Evolutionary conservation across 192 early-diverging fungal species (phyloP).

Genomic region (Coemansia erecta): DNA sequence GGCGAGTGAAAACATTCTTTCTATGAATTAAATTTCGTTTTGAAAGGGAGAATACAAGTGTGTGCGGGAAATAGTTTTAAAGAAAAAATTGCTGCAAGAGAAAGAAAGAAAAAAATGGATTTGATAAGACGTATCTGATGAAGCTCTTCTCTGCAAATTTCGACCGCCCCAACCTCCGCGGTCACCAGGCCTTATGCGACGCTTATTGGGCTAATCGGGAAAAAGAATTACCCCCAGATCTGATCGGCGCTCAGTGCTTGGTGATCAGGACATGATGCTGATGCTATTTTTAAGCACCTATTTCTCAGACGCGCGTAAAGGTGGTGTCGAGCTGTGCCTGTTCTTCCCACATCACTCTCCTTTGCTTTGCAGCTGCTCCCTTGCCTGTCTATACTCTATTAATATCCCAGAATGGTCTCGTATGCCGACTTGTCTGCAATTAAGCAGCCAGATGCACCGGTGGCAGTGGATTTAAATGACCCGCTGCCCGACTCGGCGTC

Average conservation of each 20-base stretch:
- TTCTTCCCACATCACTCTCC: background rate
- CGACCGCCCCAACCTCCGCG: too few relatives aligned
- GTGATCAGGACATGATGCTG: background rate
- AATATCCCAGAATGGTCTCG: conserved; percentile 32
- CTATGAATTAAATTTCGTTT: background rate
- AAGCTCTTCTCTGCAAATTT: too few relatives aligned
- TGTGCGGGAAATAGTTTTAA: background rate
- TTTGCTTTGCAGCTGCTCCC: conserved; percentile 6
- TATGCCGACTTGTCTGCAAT: conserved; percentile 48
- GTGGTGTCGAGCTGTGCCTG: background rate
- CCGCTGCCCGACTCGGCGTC: conserved; percentile 13
- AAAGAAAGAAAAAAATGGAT: conserved; percentile 6
- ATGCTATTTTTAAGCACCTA: background rate
- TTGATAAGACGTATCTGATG: conserved; percentile 1
- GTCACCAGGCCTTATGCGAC: too few relatives aligned
- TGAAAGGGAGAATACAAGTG: background rate
- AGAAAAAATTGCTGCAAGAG: conserved; percentile 1
- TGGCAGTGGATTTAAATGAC: conserved; percentile 42
- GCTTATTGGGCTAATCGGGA: background rate
- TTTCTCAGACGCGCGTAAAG: background rate
- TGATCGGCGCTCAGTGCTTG: background rate
- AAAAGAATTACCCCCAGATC: background rate
- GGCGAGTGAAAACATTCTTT: conserved; percentile 31
- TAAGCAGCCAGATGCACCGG: conserved; percentile 43
- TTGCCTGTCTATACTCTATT: background rate